phyloP scores from a whole-genome alignment of 768 basidiomycete species.

The Naganishia friedmannii region DNA sequence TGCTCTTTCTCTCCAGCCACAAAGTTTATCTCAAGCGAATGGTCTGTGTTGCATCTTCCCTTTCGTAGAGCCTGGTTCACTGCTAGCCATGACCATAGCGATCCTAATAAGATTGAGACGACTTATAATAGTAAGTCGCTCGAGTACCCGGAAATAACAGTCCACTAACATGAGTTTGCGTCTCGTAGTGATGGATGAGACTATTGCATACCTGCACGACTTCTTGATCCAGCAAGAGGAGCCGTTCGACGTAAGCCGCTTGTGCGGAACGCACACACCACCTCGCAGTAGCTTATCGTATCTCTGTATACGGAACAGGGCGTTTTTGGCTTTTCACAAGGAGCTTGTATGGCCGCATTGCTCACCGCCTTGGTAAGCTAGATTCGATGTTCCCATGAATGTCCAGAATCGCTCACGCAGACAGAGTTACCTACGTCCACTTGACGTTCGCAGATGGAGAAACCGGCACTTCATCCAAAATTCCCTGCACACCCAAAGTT shows the following conservation, averaged over 20 bases:
- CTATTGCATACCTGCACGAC: slow-evolving; percentile 44
- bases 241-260: slow-evolving; percentile 45
- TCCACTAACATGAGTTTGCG: too few species aligned
- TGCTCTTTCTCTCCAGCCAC: not conserved
- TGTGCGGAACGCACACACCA: not conserved
- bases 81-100: slow-evolving; percentile 36
- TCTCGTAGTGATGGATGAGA: slow-evolving; percentile 39
- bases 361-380: slow-evolving; percentile 43
- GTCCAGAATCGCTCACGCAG: not conserved
- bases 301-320: slow-evolving; percentile 34
- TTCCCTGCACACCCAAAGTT: slow-evolving; percentile 41
- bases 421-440: not conserved
- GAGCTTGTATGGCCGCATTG: slow-evolving; percentile 50
- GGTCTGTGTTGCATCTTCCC: not conserved
- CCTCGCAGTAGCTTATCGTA: not conserved
- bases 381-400: not conserved
- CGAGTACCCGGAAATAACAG: too few species aligned
- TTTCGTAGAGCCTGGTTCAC: slow-evolving; percentile 46
- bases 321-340: slow-evolving; percentile 51
- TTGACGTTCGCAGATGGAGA: slow-evolving; percentile 40
- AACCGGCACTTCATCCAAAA: slow-evolving; percentile 40
- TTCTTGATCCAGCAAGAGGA: slow-evolving; percentile 38
- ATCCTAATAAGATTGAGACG: slow-evolving; percentile 29
- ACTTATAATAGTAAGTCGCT: slow-evolving; percentile 34
- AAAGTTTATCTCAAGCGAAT: not conserved